These are phyloP conservation scores for Tuber umbilicatum DNA, from an alignment of 495 filamentous ascomycete genomes.

Conservation along the genomic window DNA sequence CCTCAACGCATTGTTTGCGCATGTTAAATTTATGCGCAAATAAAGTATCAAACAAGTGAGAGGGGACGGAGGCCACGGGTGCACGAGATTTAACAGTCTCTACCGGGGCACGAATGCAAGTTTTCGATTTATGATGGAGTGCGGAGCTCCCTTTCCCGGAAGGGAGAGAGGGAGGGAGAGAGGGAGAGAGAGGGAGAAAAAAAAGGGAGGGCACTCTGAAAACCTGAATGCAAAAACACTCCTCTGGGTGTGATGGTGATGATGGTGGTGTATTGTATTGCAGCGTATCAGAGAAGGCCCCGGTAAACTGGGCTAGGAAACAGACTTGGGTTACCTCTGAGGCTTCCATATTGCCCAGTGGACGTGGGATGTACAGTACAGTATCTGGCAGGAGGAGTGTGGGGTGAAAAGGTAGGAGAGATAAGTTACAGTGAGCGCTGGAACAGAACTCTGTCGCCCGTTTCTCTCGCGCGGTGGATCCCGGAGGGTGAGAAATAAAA, in stretches of 20 bases:
- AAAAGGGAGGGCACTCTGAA: not conserved
- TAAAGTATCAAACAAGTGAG: not conserved
- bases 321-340: not conserved
- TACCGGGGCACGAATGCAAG: not conserved
- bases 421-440: not conserved
- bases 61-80: not conserved
- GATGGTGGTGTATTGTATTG: not conserved
- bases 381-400: not conserved
- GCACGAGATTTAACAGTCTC: not conserved
- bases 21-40: not conserved
- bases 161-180: too few species aligned
- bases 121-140: not conserved
- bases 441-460: not conserved
- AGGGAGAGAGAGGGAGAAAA: too few species aligned
- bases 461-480: not conserved
- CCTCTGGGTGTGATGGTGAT: not conserved
- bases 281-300: not conserved
- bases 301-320: not conserved
- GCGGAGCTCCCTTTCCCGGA: not conserved
- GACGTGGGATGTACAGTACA: not conserved
- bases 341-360: not conserved
- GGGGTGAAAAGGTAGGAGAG: not conserved
- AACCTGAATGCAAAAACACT: not conserved
- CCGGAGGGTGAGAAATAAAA: not conserved
- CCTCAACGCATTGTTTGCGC: not conserved